Evolutionary conservation across 805 yeast genomes (phyloP).

Genomic region (Barnettozyma siamensis): DNA sequence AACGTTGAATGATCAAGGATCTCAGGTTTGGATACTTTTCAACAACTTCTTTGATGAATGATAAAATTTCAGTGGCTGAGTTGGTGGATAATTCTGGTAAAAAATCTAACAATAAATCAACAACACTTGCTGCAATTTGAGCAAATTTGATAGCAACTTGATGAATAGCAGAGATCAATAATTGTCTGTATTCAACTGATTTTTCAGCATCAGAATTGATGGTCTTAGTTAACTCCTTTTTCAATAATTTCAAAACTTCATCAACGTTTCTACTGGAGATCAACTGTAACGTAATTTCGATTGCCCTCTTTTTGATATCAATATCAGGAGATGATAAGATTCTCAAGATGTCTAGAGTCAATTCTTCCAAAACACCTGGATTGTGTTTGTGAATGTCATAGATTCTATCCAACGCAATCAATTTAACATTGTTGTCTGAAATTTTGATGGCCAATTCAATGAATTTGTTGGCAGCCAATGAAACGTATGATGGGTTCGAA

Average conservation of each 20-base stretch:
- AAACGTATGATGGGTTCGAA: constrained; percentile 56
- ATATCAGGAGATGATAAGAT: constrained; percentile 83
- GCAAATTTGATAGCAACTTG: constrained; percentile 81
- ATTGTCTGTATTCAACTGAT: constrained; percentile 79
- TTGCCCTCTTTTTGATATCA: constrained; percentile 85
- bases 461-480: constrained; percentile 78
- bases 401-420: constrained; percentile 85
- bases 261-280: constrained; percentile 87
- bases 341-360: constrained; percentile 79
- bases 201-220: constrained; percentile 68
- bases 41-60: constrained; percentile 91
- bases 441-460: constrained; percentile 87
- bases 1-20: constrained; percentile 52
- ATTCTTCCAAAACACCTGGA: constrained; percentile 80
- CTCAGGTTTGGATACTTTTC: constrained; percentile 85
- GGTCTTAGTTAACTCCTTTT: constrained; percentile 81
- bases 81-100: constrained; percentile 76
- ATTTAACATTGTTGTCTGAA: constrained; percentile 91
- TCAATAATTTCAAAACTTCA: constrained; percentile 85
- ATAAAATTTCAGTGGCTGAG: constrained; percentile 83
- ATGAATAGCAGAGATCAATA: constrained; percentile 83
- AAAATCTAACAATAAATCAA: constrained; percentile 80
- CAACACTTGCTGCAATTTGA: constrained; percentile 89
- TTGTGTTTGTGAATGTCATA: constrained; percentile 64
- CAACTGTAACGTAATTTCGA: constrained; percentile 75